phyloP scores from a whole-genome alignment of 768 basidiomycete species.

The Lanmaoa rubissima region DNA sequence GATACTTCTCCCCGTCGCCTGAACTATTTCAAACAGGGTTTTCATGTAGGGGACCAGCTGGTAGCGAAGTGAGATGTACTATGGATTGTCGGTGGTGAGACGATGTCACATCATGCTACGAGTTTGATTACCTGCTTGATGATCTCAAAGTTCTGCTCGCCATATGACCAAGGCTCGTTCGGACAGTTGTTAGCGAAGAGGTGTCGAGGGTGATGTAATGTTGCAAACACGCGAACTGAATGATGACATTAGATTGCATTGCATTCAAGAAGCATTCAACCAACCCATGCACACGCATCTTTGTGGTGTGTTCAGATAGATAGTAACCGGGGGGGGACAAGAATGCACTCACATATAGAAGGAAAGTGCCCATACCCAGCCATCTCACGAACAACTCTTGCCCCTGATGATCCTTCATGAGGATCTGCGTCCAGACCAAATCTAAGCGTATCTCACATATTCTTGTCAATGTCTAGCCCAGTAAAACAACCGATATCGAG shows the following conservation, averaged over 20 bases:
- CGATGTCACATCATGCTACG: background rate
- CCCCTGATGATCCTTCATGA: too few relatives aligned
- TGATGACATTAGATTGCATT: background rate
- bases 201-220: background rate
- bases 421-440: too few relatives aligned
- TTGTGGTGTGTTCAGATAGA: too few relatives aligned
- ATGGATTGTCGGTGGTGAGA: background rate
- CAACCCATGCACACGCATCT: background rate
- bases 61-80: slow-evolving; percentile 40
- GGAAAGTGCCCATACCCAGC: background rate
- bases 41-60: slow-evolving; percentile 30
- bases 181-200: background rate
- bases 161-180: slow-evolving; percentile 36
- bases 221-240: slow-evolving; percentile 2
- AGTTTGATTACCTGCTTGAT: slow-evolving; percentile 30
- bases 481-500: too few relatives aligned
- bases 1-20: slow-evolving; percentile 30
- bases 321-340: too few relatives aligned
- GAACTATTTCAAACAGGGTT: slow-evolving; percentile 24
- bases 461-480: too few relatives aligned
- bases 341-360: background rate
- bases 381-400: too few relatives aligned
- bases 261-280: background rate
- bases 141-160: slow-evolving; percentile 29
- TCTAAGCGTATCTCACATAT: too few relatives aligned